Conservation (phyloP, 2,329 filamentous ascomycete species). For the Epichloe sp. region DNA sequence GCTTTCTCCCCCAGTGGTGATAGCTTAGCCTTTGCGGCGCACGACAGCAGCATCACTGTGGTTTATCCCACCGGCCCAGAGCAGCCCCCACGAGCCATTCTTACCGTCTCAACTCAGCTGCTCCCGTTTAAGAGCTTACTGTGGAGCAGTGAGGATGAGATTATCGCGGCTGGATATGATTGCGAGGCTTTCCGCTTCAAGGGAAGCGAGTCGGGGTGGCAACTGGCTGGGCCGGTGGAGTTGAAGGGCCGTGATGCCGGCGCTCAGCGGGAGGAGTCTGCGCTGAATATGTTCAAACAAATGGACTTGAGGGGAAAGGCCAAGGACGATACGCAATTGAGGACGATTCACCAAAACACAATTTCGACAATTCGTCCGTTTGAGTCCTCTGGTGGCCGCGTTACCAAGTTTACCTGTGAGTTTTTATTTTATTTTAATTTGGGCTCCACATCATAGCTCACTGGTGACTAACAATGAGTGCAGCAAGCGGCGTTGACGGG, state of each 20-base stretch:
- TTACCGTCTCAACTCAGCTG: conserved; percentile 80
- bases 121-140: conserved; percentile 86
- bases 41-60: conserved; percentile 93
- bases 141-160: conserved; percentile 85
- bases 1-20: conserved; percentile 82
- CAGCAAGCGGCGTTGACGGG: conserved; percentile 72
- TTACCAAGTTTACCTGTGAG: conserved; percentile 81
- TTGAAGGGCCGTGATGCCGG: conserved; percentile 51
- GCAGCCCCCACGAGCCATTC: conserved; percentile 76
- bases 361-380: conserved; percentile 74
- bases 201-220: conserved; percentile 70
- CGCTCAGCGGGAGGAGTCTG: conserved; percentile 69
- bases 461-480: conserved; percentile 15
- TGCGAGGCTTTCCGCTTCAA: conserved; percentile 82
- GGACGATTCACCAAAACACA: conserved; percentile 94
- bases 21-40: conserved; percentile 84
- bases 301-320: conserved; percentile 96
- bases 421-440: conserved; percentile 23
- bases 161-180: conserved; percentile 87
- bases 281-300: conserved; percentile 94
- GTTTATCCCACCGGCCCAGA: conserved; percentile 90
- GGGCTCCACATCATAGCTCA: background rate
- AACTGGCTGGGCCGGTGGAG: conserved; percentile 70
- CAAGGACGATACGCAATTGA: conserved; percentile 85
- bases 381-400: conserved; percentile 47